Percentiles rank a stretch among this genome's conserved stretches.
phyloP scores from a whole-genome alignment of 73 alveolate genomes.

The Blepharisma japonicum region DNA sequence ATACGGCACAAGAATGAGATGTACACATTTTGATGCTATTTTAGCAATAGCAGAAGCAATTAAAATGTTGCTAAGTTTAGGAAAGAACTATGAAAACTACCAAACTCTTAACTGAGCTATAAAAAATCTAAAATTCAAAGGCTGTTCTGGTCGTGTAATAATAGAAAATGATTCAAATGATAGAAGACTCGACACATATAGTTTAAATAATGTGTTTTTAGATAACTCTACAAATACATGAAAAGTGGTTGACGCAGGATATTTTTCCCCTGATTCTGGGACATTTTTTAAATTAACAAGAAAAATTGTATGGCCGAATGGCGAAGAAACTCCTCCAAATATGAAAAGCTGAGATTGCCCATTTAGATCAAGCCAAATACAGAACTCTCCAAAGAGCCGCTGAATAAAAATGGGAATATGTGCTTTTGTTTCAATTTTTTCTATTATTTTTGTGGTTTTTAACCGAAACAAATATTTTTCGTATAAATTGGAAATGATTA shows the following conservation, averaged over 20 bases:
- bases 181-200: background rate
- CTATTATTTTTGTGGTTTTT: background rate
- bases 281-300: background rate
- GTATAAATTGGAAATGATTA: background rate
- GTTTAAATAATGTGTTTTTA: background rate
- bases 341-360: background rate
- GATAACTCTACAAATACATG: background rate
- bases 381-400: background rate
- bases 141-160: background rate
- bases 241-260: background rate
- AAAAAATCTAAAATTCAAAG: background rate
- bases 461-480: background rate
- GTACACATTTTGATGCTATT: background rate
- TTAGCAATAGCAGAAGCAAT: background rate
- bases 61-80: background rate
- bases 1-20: too few species aligned
- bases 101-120: background rate
- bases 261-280: background rate
- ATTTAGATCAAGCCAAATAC: constrained; percentile 14
- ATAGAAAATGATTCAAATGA: background rate
- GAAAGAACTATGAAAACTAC: background rate
- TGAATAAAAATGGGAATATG: background rate
- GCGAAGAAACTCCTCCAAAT: background rate
- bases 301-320: background rate
- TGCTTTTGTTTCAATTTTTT: background rate